Base-by-base conservation (phyloP, 202 grass and related monocot species). In the Elaeis oleifera region DNA sequence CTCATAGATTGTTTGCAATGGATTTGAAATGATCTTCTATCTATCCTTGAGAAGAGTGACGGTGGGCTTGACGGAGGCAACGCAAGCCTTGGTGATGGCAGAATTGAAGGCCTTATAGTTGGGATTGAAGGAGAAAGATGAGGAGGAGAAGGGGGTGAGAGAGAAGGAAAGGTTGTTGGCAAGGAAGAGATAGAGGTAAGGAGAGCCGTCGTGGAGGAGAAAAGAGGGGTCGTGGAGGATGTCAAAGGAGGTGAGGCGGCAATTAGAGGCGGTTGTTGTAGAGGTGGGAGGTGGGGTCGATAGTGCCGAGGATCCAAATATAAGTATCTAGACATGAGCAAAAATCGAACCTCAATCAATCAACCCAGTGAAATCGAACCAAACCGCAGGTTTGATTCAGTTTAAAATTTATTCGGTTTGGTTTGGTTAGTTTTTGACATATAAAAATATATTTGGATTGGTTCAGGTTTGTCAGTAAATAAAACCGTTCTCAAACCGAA, bases 151-250 rank as follows among this genome's bases (percentile, higher is more conserved):
- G 20, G 20, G 20, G 20, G 20, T 20, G 20, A 20, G 20, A 16
- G 70, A 70, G 56, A 69, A 80, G 15, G 70, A 80, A 5, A 17
- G 16, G 51, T 80, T 63, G 6, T 70, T 63, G 7, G 58, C 64
- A 54, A 74, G 77, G 23, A 69, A 80, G 16, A 26, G 51, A 0
- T 16, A 17, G 25, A 36, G 17, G 16, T 32, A 8, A 0, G 69
- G 64, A 17, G 63, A 51, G 26, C 70, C 68, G 17, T 56, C 77
- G 15, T 70, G 57, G 22, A 80, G 58, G n/a, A 63, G 77, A 3
- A 63, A 50, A 16, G 63, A 63, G 0, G 70, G 63, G 18, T 74
- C 77, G 28, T 5, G 28, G 28, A 29, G 28, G 0, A 29, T 29
- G 26, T 3, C 25, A 25, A 17, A 36, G 17, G 16, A 19, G 16